These are phyloP conservation scores for Trichocladium uniseriatum DNA, from an alignment of 495 filamentous ascomycete genomes.

Conservation along the genomic window DNA sequence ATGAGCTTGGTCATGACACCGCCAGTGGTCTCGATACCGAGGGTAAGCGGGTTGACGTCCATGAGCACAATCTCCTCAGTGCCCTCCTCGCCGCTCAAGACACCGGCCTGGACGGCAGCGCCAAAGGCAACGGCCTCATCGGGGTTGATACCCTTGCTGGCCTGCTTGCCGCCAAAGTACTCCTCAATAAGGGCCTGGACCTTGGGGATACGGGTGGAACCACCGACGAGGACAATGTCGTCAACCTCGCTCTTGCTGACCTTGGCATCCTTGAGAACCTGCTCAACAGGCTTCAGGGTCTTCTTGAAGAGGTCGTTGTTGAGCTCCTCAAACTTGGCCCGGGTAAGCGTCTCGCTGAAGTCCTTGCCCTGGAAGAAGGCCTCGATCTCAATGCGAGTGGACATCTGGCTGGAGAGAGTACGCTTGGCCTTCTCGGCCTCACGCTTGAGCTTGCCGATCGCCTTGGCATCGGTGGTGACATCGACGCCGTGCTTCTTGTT, in stretches of 20 bases:
- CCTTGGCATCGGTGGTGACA: constrained; percentile 90
- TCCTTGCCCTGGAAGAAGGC: constrained; percentile 94
- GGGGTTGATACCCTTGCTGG: constrained; percentile 97
- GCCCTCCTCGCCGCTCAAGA: constrained; percentile 78
- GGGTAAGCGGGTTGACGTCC: constrained; percentile 96
- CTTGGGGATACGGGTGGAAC: constrained; percentile 95
- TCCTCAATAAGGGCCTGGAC: constrained; percentile 91
- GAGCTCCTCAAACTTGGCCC: constrained; percentile 98
- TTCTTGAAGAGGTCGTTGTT: constrained; percentile 98
- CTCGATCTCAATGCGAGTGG: constrained; percentile 95
- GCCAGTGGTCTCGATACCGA: constrained; percentile 97
- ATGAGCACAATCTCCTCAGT: constrained; percentile 77
- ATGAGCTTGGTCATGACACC: constrained; percentile 98
- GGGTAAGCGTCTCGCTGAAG: constrained; percentile 96
- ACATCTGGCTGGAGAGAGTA: constrained; percentile 97
- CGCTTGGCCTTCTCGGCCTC: constrained; percentile 99
- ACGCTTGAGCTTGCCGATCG: constrained; percentile 99
- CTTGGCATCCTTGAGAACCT: constrained; percentile 89
- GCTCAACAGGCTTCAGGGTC: constrained; percentile 97
- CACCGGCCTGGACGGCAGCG: constrained; percentile 94
- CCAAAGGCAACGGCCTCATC: constrained; percentile 97
- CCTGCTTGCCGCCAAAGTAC: constrained; percentile 89
- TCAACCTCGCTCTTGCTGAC: constrained; percentile 78
- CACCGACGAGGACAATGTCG: constrained; percentile 86
- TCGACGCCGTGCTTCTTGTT: constrained; percentile 97